These are phyloP conservation scores for Cladophialophora immunda DNA, from an alignment of 2,329 filamentous ascomycete species.

Conservation along the genomic window DNA sequence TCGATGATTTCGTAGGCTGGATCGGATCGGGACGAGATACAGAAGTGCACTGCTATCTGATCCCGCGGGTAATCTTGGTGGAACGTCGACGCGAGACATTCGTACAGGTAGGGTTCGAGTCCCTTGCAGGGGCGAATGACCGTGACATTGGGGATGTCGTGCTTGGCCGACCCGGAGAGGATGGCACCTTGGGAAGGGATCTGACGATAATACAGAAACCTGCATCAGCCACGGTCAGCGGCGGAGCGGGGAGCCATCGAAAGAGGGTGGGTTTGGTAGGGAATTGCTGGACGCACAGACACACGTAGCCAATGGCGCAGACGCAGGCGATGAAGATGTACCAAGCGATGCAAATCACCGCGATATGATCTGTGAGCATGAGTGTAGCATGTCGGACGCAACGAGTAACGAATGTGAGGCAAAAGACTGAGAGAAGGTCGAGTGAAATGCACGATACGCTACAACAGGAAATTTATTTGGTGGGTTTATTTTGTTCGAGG, in stretches of 20 bases:
- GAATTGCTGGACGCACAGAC: constrained; percentile 59
- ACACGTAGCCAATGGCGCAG: constrained; percentile 65
- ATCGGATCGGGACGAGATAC: constrained; percentile 77
- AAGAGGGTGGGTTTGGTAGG: neutral
- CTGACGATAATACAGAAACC: constrained; percentile 64
- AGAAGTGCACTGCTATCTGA: constrained; percentile 82
- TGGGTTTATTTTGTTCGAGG: neutral
- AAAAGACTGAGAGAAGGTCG: neutral
- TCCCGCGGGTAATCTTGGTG: constrained; percentile 79
- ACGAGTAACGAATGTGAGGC: neutral
- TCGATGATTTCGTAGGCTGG: constrained; percentile 78
- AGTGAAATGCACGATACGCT: neutral
- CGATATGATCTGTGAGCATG: constrained; percentile 48
- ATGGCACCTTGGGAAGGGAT: constrained; percentile 54
- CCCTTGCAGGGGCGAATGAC: constrained; percentile 94
- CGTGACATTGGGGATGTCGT: constrained; percentile 79
- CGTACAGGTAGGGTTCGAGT: constrained; percentile 86
- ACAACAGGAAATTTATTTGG: neutral
- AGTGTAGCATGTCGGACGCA: constrained; percentile 34
- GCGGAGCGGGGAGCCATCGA: constrained; percentile 2
- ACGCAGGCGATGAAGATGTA: constrained; percentile 64
- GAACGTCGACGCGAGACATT: constrained; percentile 88
- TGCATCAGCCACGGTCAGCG: constrained; percentile 44
- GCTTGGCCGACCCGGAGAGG: constrained; percentile 44
- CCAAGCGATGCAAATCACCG: constrained; percentile 63